A percentile compares a stretch with the other conserved stretches of the same genome.
phyloP scores from a whole-genome alignment of 495 filamentous ascomycete genomes.

The Penicillium manginii region DNA sequence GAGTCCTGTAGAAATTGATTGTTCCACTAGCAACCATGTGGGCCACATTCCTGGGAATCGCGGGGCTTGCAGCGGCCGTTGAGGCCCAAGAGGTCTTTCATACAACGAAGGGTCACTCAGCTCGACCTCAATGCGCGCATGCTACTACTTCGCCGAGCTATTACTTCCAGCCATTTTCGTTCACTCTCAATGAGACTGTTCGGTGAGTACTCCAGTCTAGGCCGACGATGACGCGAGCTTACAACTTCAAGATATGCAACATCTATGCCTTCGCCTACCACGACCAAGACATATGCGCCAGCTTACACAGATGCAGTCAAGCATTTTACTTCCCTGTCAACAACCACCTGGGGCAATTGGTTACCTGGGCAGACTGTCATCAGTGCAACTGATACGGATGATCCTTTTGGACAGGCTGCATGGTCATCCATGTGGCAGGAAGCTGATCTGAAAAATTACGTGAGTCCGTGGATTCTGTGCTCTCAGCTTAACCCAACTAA shows the following conservation, averaged over 20 bases:
- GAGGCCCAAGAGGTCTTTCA: constrained; percentile 30
- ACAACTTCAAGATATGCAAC: constrained; percentile 25
- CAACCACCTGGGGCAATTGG: constrained; percentile 39
- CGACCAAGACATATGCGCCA: constrained; percentile 27
- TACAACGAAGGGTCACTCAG: constrained; percentile 24
- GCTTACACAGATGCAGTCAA: constrained; percentile 23
- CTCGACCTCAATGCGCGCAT: constrained; percentile 30
- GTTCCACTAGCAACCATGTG: not conserved
- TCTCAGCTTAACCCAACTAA: not conserved
- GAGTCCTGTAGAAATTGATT: not conserved
- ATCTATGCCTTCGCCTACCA: constrained; percentile 30
- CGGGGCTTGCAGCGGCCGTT: constrained; percentile 10
- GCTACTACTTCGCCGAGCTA: constrained; percentile 19
- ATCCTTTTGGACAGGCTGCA: constrained; percentile 39
- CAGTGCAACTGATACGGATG: constrained; percentile 32
- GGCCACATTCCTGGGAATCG: not conserved
- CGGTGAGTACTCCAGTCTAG: constrained; percentile 15
- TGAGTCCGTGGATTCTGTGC: constrained; percentile 7
- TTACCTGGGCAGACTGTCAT: constrained; percentile 28
- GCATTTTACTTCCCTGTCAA: constrained; percentile 23
- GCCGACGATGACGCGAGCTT: not conserved
- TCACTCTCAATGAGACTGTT: constrained; percentile 29
- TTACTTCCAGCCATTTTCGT: constrained; percentile 30
- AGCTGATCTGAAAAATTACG: constrained; percentile 33
- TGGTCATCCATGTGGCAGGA: constrained; percentile 39